Evolutionary conservation across 176 grass and related monocot species (phyloP).

Genomic region (Oryza punctata): DNA sequence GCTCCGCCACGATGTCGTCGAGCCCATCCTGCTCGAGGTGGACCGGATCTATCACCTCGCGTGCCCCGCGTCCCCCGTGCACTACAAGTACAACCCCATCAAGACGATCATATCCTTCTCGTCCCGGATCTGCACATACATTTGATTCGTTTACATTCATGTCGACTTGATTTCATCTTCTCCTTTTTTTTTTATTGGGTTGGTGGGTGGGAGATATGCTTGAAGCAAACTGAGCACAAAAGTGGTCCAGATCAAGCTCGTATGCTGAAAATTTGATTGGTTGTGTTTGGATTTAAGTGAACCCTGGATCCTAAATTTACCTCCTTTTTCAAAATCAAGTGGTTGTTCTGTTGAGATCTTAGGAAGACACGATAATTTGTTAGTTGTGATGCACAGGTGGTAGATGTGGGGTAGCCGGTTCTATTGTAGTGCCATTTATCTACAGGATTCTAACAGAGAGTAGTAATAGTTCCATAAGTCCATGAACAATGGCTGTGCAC

Average conservation of each 20-base stretch:
- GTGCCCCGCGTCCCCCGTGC: constrained; percentile 78
- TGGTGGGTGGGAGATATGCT: constrained; percentile 8
- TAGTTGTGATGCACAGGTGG: neutral
- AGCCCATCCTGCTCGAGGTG: constrained; percentile 88
- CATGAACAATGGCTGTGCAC: neutral
- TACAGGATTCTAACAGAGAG: constrained; percentile 2
- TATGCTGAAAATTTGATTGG: neutral
- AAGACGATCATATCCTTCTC: constrained; percentile 80
- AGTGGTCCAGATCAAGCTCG: constrained; percentile 18
- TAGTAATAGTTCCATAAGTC: neutral
- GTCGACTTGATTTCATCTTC: constrained; percentile 24
- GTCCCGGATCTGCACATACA: constrained; percentile 31
- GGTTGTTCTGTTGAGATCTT: neutral
- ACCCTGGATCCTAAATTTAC: neutral
- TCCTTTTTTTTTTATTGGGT: neutral
- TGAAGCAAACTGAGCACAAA: constrained; percentile 15
- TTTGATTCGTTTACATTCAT: constrained; percentile 34
- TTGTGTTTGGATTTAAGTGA: neutral
- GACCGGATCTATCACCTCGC: constrained; percentile 96
- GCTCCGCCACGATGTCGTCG: constrained; percentile 87
- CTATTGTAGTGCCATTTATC: constrained; percentile 18
- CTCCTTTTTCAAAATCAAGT: neutral
- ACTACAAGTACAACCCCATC: constrained; percentile 91
- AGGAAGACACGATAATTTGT: neutral
- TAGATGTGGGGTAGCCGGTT: neutral